phyloP scores from a whole-genome alignment of 176 grass and related monocot species.

The Areca catechu region DNA sequence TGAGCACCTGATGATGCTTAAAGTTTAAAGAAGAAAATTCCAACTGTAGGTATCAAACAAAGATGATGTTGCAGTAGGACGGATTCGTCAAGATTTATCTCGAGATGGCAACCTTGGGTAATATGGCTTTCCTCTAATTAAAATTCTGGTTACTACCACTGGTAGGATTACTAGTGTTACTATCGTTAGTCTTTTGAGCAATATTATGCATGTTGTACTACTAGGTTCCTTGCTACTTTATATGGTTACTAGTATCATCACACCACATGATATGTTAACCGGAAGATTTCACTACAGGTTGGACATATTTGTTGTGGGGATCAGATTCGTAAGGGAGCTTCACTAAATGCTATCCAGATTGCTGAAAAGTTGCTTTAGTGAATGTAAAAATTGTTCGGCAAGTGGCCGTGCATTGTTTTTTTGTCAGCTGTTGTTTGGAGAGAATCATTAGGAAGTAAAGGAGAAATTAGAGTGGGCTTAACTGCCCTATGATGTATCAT shows the following conservation, averaged over 20 bases:
- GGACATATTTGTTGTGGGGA: conserved; percentile 97
- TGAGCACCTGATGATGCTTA: too few species aligned
- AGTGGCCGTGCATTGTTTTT: not conserved
- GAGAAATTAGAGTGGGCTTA: too few species aligned
- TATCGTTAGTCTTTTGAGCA: too few species aligned
- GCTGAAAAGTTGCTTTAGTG: conserved; percentile 76
- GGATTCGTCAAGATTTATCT: conserved; percentile 86
- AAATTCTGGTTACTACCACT: not conserved
- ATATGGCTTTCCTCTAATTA: not conserved
- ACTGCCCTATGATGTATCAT: too few species aligned
- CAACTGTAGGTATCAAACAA: conserved; percentile 82
- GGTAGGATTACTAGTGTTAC: not conserved
- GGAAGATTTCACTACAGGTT: conserved; percentile 40
- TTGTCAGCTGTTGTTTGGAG: too few species aligned
- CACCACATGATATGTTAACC: not conserved
- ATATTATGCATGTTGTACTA: too few species aligned
- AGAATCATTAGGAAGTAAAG: too few species aligned
- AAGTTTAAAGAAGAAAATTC: not conserved
- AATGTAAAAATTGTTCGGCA: not conserved
- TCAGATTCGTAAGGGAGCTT: conserved; percentile 98
- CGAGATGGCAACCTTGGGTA: conserved; percentile 85
- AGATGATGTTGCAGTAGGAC: conserved; percentile 85
- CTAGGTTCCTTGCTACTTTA: too few species aligned
- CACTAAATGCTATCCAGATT: conserved; percentile 92
- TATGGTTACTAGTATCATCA: not conserved